phyloP scores from a whole-genome alignment of 2,329 filamentous ascomycete genomes.

The Graphilbum fragrans region DNA sequence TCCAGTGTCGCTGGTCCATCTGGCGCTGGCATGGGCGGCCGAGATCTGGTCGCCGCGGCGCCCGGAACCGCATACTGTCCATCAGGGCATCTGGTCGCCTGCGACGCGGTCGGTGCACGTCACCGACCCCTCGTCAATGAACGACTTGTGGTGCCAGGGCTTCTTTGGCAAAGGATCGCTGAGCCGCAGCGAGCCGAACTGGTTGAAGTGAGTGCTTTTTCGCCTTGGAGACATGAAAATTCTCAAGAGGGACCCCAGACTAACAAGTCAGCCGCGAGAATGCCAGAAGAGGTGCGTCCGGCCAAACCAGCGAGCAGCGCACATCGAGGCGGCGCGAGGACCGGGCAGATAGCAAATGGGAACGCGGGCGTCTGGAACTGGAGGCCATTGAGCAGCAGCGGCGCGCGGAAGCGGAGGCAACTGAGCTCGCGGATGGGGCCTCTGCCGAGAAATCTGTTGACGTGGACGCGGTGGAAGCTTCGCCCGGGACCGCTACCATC shows the following conservation, averaged over 20 bases:
- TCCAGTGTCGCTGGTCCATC: conserved; percentile 73
- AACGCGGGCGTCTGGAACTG: conserved; percentile 77
- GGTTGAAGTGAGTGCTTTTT: conserved; percentile 47
- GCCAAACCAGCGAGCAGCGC: conserved; percentile 61
- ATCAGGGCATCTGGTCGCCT: conserved; percentile 68
- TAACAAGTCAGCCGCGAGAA: not conserved
- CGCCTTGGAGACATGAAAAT: no score
- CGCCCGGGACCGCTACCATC: no score
- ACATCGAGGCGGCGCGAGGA: conserved; percentile 70
- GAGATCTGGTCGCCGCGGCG: conserved; percentile 58
- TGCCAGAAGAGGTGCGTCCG: conserved; percentile 11
- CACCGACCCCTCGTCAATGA: conserved; percentile 60
- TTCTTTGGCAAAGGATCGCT: conserved; percentile 94
- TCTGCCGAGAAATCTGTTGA: not conserved
- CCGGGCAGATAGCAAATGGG: conserved; percentile 75
- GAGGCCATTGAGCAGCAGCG: conserved; percentile 67
- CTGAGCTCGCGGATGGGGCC: not conserved
- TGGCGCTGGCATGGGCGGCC: conserved; percentile 64
- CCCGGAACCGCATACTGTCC: conserved; percentile 50
- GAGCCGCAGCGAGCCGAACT: conserved; percentile 89
- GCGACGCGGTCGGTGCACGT: conserved; percentile 77
- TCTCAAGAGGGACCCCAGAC: no score
- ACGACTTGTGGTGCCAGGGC: conserved; percentile 86
- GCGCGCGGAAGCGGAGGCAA: conserved; percentile 28
- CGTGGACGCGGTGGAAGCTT: no score